Conservation (phyloP, 1,284 basidiomycete species). For the Mycena citricolor region DNA sequence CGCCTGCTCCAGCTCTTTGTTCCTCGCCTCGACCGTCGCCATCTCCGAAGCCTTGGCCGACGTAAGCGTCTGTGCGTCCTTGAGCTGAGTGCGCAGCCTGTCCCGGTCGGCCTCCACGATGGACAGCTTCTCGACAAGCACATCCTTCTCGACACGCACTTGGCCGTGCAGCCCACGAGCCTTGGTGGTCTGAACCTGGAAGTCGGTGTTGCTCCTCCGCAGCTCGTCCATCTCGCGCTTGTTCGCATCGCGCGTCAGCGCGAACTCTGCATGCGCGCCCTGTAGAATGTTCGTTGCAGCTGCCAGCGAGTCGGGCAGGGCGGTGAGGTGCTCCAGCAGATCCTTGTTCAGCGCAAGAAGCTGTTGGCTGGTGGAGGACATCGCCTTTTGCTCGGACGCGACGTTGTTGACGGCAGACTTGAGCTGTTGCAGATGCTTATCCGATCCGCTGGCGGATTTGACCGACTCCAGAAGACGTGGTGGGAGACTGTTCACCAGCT, state of each 20-base stretch:
- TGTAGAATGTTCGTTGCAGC: conserved; percentile 57
- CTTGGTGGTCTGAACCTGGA: conserved; percentile 69
- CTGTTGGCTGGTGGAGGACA: conserved; percentile 49
- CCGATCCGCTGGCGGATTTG: conserved; percentile 35
- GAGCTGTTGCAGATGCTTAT: conserved; percentile 31
- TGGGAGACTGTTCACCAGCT: conserved; percentile 44
- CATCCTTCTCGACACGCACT: conserved; percentile 78
- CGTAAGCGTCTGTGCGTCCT: conserved; percentile 50
- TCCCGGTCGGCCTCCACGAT: conserved; percentile 67
- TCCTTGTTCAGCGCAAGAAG: conserved; percentile 50
- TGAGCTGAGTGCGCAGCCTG: conserved; percentile 49
- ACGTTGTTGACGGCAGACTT: conserved; percentile 46
- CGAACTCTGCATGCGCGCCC: conserved; percentile 59
- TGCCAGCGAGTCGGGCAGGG: conserved; percentile 58
- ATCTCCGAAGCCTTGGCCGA: conserved; percentile 47
- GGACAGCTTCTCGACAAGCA: conserved; percentile 57
- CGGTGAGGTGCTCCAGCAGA: conserved; percentile 51
- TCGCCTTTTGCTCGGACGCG: conserved; percentile 41
- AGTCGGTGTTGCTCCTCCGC: conserved; percentile 60
- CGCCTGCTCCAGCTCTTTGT: conserved; percentile 65
- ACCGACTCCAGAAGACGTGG: conserved; percentile 40
- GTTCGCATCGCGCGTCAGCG: conserved; percentile 50
- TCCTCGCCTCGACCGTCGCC: conserved; percentile 51
- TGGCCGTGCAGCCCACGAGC: conserved; percentile 74
- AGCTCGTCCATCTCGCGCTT: conserved; percentile 70